Percentiles rank a stretch among this genome's conserved stretches.
Evolutionary conservation across 2,329 filamentous ascomycete genomes (phyloP).

Genomic region (Aplosporella prunicola): DNA sequence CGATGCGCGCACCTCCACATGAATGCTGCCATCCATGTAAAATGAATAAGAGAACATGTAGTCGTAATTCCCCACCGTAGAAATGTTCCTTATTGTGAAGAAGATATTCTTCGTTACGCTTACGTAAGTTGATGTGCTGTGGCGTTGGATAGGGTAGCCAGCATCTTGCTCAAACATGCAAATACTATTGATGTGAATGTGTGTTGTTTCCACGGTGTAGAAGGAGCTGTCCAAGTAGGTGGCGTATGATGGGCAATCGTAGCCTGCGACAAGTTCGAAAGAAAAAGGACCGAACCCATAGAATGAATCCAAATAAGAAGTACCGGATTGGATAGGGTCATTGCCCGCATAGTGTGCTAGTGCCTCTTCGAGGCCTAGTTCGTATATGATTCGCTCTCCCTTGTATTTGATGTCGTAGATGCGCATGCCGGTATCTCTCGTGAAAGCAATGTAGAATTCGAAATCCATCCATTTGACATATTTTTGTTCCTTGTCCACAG

Average conservation of each 20-base stretch:
- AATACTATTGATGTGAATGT: slow-evolving; percentile 41
- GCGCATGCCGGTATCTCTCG: slow-evolving; percentile 39
- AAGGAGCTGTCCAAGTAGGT: slow-evolving; percentile 42
- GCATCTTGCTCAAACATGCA: slow-evolving; percentile 31
- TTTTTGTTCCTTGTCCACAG: slow-evolving; percentile 33
- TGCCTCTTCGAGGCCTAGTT: slow-evolving; percentile 47
- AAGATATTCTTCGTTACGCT: slow-evolving; percentile 25
- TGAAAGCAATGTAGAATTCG: slow-evolving; percentile 44
- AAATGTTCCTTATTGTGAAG: slow-evolving; percentile 38
- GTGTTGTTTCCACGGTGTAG: slow-evolving; percentile 35
- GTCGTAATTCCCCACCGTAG: slow-evolving; percentile 37
- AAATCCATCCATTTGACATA: slow-evolving; percentile 46
- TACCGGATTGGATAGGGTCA: slow-evolving; percentile 39
- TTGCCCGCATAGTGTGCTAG: slow-evolving; percentile 44
- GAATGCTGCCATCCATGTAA: slow-evolving; percentile 21
- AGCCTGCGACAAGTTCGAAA: slow-evolving; percentile 39
- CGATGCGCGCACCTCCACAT: slow-evolving; percentile 19
- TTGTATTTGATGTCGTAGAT: slow-evolving; percentile 47
- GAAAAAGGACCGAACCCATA: slow-evolving; percentile 41
- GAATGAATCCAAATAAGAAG: slow-evolving; percentile 39
- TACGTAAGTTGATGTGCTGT: slow-evolving; percentile 19
- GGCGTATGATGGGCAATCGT: slow-evolving; percentile 44
- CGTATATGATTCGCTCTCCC: slow-evolving; percentile 47
- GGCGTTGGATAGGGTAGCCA: slow-evolving; percentile 24
- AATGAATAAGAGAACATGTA: slow-evolving; percentile 22